Percentiles rank a stretch among this genome's conserved stretches.
Conservation (phyloP, 2,329 filamentous ascomycete genomes). For the Hysterium pulicare region DNA sequence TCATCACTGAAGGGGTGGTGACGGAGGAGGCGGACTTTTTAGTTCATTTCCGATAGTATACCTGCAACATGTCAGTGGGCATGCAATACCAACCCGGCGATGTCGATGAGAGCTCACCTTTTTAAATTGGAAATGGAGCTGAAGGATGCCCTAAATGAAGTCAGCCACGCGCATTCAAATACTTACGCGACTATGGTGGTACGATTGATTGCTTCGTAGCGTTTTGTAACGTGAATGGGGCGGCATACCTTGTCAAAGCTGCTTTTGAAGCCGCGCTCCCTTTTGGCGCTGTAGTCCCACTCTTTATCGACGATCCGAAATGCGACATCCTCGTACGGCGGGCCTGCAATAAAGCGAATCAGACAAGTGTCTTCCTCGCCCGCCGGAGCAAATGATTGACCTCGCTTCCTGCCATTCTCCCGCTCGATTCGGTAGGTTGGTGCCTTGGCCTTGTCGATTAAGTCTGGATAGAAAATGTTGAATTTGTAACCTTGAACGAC, state of each 20-base stretch:
- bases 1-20: too few relatives aligned
- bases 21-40: too few relatives aligned
- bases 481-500: conserved; percentile 99
- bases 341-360: conserved; percentile 91
- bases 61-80: conserved; percentile 31
- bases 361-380: conserved; percentile 97
- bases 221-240: conserved; percentile 3
- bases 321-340: conserved; percentile 94
- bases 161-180: conserved; percentile 21
- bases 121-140: conserved; percentile 98
- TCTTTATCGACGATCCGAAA: conserved; percentile 98
- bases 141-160: conserved; percentile 72
- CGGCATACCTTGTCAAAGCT: conserved; percentile 91
- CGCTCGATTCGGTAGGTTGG: conserved; percentile 95
- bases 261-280: conserved; percentile 90
- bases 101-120: conserved; percentile 60
- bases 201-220: conserved; percentile 3
- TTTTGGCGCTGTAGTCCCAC: conserved; percentile 97
- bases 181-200: neutral
- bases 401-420: conserved; percentile 82
- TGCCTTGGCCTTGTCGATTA: conserved; percentile 91
- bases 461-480: conserved; percentile 98
- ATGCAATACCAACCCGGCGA: neutral
- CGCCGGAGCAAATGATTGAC: conserved; percentile 87
- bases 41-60: conserved; percentile 47